These are phyloP conservation scores for Xylona heveae DNA, from an alignment of 495 filamentous ascomycete genomes.

Conservation along the genomic window DNA sequence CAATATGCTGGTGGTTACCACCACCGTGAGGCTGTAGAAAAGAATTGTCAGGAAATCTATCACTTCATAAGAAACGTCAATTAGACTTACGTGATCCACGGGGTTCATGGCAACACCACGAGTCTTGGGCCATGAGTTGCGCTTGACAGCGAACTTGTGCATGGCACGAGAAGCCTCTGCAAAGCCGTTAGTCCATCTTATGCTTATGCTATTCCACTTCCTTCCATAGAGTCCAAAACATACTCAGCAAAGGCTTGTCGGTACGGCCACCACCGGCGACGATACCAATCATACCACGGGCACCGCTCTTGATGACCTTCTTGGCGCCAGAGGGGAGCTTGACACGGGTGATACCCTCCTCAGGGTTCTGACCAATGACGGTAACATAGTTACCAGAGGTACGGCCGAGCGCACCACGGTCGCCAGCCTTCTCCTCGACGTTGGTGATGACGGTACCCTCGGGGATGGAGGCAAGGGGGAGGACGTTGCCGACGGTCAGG, in stretches of 20 bases:
- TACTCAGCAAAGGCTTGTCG: slow-evolving; percentile 94
- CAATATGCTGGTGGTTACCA: slow-evolving; percentile 99
- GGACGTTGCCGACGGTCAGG: slow-evolving; percentile 89
- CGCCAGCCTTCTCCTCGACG: slow-evolving; percentile 96
- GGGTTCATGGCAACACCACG: slow-evolving; percentile 99
- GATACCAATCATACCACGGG: slow-evolving; percentile 97
- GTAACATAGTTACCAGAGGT: slow-evolving; percentile 99
- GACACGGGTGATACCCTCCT: slow-evolving; percentile 97
- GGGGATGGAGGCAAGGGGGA: slow-evolving; percentile 78
- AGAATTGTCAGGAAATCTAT: slow-evolving; percentile 17
- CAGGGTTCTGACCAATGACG: slow-evolving; percentile 94
- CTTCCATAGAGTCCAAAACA: too few species aligned
- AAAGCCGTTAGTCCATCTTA: slow-evolving; percentile 5
- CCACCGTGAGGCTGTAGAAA: slow-evolving; percentile 73
- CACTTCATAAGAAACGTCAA: neutral
- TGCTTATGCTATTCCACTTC: too few species aligned
- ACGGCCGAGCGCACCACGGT: slow-evolving; percentile 85
- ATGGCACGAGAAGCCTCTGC: slow-evolving; percentile 91
- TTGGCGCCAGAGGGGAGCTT: slow-evolving; percentile 98
- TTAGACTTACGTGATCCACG: slow-evolving; percentile 72
- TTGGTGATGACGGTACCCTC: slow-evolving; percentile 98
- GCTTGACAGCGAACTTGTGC: slow-evolving; percentile 99
- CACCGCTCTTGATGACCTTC: slow-evolving; percentile 85
- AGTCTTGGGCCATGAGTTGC: slow-evolving; percentile 99
- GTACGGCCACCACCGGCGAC: slow-evolving; percentile 97